Base-by-base conservation (phyloP, 768 basidiomycete species). In the Boletus pseudo-olivaceus region DNA sequence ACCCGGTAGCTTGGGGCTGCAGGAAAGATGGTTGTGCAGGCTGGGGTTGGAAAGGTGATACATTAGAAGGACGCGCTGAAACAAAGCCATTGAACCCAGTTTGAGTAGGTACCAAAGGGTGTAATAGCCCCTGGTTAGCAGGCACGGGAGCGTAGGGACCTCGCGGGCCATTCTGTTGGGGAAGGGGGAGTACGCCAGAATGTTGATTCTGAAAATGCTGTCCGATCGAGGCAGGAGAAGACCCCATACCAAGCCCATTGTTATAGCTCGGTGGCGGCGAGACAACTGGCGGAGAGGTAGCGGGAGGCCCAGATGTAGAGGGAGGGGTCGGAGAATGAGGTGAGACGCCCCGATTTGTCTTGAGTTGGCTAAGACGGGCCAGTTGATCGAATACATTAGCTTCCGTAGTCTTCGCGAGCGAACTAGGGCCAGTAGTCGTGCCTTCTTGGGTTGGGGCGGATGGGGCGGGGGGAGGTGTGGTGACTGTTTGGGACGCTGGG, bases 121-220 rank as follows among this genome's bases (percentile, higher is more conserved):
- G 90, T 46, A 98, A 71, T 52, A 98, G 72, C n/a, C 77, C 71
- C 62, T 95, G 90, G 64, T 98, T 98, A 4, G 81, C 75, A 0
- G 93, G 89, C 8, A 98, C 86, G 23, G 96, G 96, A 1, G 93
- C 93, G 52, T 87, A 83, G 15, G 96, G 96, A 3, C 90, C 93
- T 42, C 95, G 82, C 40, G 93, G 85, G 1, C 82, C 89, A 62
- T 81, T 85, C 58, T 70, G 71, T 47, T 71, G 61, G 20, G 69
- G 64, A 46, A 67, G 68, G 12, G 73, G 60, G 41, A 75, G 56
- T 27, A 75, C 19, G 12, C 80, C 78, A 1, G 82, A 75, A 58
- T 81, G 79, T 58, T 84, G 82, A 29, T 76, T 75, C 59, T 82
- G 79, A n/a, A 88, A 61, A 55, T 83, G 77, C 60, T 90, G 89